These are phyloP conservation scores for Quercus berberidifolia DNA, from an alignment of 306 rosid species.

Conservation along the genomic window DNA sequence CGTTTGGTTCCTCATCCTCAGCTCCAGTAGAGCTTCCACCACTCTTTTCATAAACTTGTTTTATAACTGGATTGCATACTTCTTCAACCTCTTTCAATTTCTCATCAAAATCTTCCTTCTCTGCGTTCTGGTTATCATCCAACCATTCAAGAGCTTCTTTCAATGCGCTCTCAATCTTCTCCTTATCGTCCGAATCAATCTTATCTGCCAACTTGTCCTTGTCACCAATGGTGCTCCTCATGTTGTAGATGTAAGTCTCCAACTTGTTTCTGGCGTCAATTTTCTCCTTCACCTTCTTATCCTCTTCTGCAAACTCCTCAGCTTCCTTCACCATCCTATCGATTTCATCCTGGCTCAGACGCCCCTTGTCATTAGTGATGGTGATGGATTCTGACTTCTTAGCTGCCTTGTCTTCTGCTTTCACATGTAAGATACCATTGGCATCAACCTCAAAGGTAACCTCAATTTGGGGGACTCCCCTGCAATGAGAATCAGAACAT, in stretches of 20 bases:
- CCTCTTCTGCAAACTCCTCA: constrained; percentile 57
- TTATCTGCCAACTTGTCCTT: constrained; percentile 45
- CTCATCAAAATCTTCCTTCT: constrained; percentile 46
- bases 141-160: constrained; percentile 50
- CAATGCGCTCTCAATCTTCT: constrained; percentile 34
- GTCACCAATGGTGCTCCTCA: constrained; percentile 40
- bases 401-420: constrained; percentile 54
- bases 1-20: constrained; percentile 37
- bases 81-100: constrained; percentile 48
- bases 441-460: constrained; percentile 61
- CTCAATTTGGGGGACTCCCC: constrained; percentile 65
- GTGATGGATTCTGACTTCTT: constrained; percentile 47
- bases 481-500: constrained; percentile 3
- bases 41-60: constrained; percentile 34
- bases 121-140: constrained; percentile 41
- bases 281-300: constrained; percentile 38
- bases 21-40: constrained; percentile 29
- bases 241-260: constrained; percentile 46
- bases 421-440: constrained; percentile 50
- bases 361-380: constrained; percentile 57
- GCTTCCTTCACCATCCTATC: constrained; percentile 59
- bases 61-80: constrained; percentile 37
- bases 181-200: constrained; percentile 47
- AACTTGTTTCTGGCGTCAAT: constrained; percentile 48
- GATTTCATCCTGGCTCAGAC: constrained; percentile 56